Evolutionary conservation across 2,329 filamentous ascomycete species (phyloP).

Genomic region (Colletotrichum brevisporum): DNA sequence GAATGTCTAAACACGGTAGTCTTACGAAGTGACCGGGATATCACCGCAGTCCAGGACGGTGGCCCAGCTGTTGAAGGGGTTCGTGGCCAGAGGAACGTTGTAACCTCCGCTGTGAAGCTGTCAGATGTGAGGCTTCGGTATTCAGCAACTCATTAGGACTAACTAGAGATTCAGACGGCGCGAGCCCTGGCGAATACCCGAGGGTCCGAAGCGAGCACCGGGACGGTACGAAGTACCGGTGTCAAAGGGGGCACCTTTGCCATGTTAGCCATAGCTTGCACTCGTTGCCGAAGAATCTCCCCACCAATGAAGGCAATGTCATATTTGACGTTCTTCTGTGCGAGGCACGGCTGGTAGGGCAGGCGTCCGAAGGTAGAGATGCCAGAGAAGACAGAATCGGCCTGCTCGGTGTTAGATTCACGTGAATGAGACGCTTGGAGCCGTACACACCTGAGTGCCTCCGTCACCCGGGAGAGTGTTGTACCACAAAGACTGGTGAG

Average conservation of each 20-base stretch:
- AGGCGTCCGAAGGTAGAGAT: slow-evolving; percentile 89
- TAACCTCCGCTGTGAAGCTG: slow-evolving; percentile 80
- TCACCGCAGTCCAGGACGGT: slow-evolving; percentile 87
- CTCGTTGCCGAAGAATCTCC: slow-evolving; percentile 30
- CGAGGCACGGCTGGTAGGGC: slow-evolving; percentile 82
- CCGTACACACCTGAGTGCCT: slow-evolving; percentile 77
- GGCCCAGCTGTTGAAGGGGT: slow-evolving; percentile 87
- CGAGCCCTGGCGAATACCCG: slow-evolving; percentile 88
- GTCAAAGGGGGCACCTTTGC: slow-evolving; percentile 82
- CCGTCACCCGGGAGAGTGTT: slow-evolving; percentile 86
- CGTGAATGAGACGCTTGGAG: slow-evolving; percentile 1
- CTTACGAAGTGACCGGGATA: slow-evolving; percentile 86
- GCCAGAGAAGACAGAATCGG: slow-evolving; percentile 89
- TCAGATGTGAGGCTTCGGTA: slow-evolving; percentile 25
- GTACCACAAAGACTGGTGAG: slow-evolving; percentile 84
- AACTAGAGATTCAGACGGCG: slow-evolving; percentile 90
- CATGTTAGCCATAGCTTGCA: slow-evolving; percentile 7
- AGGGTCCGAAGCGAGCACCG: slow-evolving; percentile 87
- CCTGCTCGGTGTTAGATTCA: slow-evolving; percentile 60
- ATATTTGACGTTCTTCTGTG: slow-evolving; percentile 78
- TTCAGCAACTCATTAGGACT: slow-evolving; percentile 55
- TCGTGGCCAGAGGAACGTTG: slow-evolving; percentile 84
- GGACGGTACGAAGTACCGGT: slow-evolving; percentile 89
- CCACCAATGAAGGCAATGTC: slow-evolving; percentile 89
- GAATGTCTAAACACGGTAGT: slow-evolving; percentile 17